Evolutionary conservation across 352 stramenopile genomes (phyloP), one percentile per base, ranked within the genome.

Genomic region (Pilasporangium apinafurcum): DNA sequence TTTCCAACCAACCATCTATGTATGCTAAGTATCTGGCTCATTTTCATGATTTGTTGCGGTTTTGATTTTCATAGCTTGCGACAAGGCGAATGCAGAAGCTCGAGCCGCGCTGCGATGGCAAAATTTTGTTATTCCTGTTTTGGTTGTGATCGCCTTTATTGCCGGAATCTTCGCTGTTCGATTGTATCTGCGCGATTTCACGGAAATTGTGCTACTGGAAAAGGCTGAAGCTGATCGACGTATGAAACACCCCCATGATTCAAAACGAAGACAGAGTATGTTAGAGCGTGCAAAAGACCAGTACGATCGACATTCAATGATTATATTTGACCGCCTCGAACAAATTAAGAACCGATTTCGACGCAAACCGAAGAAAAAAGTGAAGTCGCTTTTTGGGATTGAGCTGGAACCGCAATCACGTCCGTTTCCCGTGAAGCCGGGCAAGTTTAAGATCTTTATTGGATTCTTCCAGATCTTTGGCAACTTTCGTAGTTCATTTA

Each of bases 401-500:
- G 65, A 86, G 31, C 51, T 83, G 8, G 67, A 64, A 29, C 68
- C 62, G 12, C 53, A 58, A 14, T 43, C 44, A 7, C 53, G 57
- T 9, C 58, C 43, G 21, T 86, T 85, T 29, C 71, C 68, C 1
- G 64, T 86, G 41, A 82, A 67, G 10, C 64, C 77, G 3, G 60
- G 71, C 53, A 89, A 89, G 33, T 62, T 89, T 51, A 89, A 89
- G 48, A 89, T 89, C 18, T 76, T 89, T 39, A 55, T 89, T 14
- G 77, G 77, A 4, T 89, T 89, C 40, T 89, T 89, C 45, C 77
- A 89, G 44, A 86, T 89, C 24, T 89, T 89, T 56, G 74, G 73
- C 44, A 86, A 84, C 27, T 86, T 89, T 22, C 69, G 71, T 13
- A 70, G 69, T 20, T 64, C 69, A 12, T 89, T 86, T 29, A 59